These are phyloP conservation scores for Aspergillus calidoustus DNA, from an alignment of 2,329 filamentous ascomycete species.

Conservation along the genomic window DNA sequence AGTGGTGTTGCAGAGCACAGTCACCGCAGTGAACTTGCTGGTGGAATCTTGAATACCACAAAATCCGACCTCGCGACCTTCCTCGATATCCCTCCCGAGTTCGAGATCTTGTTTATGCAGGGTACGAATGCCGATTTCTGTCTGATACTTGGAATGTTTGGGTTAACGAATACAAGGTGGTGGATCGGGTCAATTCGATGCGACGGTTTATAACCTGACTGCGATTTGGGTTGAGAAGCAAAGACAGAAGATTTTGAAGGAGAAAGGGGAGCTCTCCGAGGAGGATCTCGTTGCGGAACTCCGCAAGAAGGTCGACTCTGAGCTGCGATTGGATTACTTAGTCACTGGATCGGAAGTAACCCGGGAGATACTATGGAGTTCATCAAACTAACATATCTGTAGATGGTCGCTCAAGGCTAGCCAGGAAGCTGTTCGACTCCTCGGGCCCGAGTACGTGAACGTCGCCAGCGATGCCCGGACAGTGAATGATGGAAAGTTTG, in stretches of 20 bases:
- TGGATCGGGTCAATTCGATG: slow-evolving; percentile 83
- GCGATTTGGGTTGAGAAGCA: slow-evolving; percentile 77
- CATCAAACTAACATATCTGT: slow-evolving; percentile 10
- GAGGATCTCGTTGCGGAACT: slow-evolving; percentile 63
- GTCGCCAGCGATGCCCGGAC: slow-evolving; percentile 70
- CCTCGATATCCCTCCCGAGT: slow-evolving; percentile 82
- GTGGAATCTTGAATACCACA: slow-evolving; percentile 76
- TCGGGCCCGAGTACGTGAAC: slow-evolving; percentile 78
- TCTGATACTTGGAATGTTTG: not conserved
- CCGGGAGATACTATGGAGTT: not conserved
- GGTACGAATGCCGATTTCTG: slow-evolving; percentile 52
- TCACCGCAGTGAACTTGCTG: slow-evolving; percentile 80
- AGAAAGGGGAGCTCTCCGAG: slow-evolving; percentile 54
- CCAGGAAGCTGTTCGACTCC: slow-evolving; percentile 76
- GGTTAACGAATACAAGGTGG: slow-evolving; percentile 61
- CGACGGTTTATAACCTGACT: slow-evolving; percentile 82
- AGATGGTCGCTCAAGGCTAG: slow-evolving; percentile 85
- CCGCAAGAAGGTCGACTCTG: slow-evolving; percentile 66
- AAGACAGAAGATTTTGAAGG: slow-evolving; percentile 56
- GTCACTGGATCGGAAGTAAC: slow-evolving; percentile 70
- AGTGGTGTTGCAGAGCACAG: slow-evolving; percentile 83
- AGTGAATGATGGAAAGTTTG: slow-evolving; percentile 78
- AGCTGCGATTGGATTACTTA: slow-evolving; percentile 85
- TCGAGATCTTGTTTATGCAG: slow-evolving; percentile 76
- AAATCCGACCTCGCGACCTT: slow-evolving; percentile 74